Evolutionary conservation across 1,284 basidiomycete genomes (phyloP).

Genomic region (Cystobasidium slooffiae): DNA sequence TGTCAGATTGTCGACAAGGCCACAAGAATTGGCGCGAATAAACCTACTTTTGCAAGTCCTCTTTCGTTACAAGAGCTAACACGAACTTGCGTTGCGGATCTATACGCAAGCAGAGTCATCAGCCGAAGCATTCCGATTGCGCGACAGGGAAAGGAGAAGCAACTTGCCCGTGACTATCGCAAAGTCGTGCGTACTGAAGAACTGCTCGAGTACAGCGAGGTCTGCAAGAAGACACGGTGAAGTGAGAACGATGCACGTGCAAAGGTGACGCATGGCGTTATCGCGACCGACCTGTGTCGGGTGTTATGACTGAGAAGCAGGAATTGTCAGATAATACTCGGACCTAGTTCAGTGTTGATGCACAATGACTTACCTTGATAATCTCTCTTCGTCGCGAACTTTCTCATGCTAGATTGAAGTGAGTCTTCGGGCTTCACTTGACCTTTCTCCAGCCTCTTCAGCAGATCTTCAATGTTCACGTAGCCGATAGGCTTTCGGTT

Average conservation of each 20-base stretch:
- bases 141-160: not conserved
- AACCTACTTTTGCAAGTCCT: slow-evolving; percentile 38
- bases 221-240: not conserved
- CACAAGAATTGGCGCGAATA: not conserved
- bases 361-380: slow-evolving; percentile 25
- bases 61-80: slow-evolving; percentile 34
- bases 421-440: slow-evolving; percentile 26
- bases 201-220: slow-evolving; percentile 35
- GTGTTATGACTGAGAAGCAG: slow-evolving; percentile 25
- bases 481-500: slow-evolving; percentile 39
- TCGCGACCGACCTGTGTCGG: slow-evolving; percentile 37
- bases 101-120: slow-evolving; percentile 9
- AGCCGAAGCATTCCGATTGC: not conserved
- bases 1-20: not conserved
- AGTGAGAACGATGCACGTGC: not conserved
- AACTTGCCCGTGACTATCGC: slow-evolving; percentile 36
- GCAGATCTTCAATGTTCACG: slow-evolving; percentile 27
- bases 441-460: slow-evolving; percentile 27
- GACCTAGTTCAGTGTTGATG: not conserved
- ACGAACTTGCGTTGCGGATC: slow-evolving; percentile 43
- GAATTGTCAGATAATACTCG: not conserved
- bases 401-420: slow-evolving; percentile 19
- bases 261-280: not conserved
- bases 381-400: slow-evolving; percentile 36
- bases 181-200: slow-evolving; percentile 32